Base-by-base conservation (phyloP, 164 flowering plant genomes). In the Kingdonia uniflora region DNA sequence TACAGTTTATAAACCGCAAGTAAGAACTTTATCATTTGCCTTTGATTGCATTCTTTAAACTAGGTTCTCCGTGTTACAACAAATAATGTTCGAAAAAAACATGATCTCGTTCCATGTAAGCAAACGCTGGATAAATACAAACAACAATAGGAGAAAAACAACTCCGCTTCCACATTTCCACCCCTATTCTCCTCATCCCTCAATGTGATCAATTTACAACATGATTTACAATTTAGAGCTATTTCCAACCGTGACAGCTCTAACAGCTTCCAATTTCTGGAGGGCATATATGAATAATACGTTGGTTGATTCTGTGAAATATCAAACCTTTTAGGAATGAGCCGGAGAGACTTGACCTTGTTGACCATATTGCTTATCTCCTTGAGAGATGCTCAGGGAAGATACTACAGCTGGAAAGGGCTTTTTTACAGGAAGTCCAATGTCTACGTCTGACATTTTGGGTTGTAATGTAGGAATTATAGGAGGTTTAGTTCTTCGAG, bases 401-500 rank as follows among this genome's bases (percentile, higher is more conserved):
- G 69, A 57, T 20, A 39, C n/a, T 20, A 51, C 56, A 37, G 64
- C 26, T 25, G 66, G 59, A 33, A 52, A 51, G 25, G 56, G 22
- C n/a, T 8, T 51, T 49, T 59, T 42, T 20, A 56, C n/a, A 45
- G 70, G 16, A 39, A 14, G 14, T 5, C 24, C 50, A 2, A 69
- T 56, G 59, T 71, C 78, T 5, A 51, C 56, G 33, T 72, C 47
- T 48, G 70, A 23, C 15, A 52, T 46, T 17, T 74, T 63, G 43
- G 52, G 65, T 20, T 75, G 77, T 48, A 84, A 48, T 1, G 68
- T 70, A 24, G 95, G 89, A 22, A 82, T 65, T 38, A 75, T 62
- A 5, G 87, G 86, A 60, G 81, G 78, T 62, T 62, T 71, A 25
- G 60, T 67, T 56, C 96, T 75, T 42, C 76, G 56, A 0, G 94